Evolutionary conservation across 1,284 basidiomycete species (phyloP).

Genomic region (Ceratobasidium papillatum): DNA sequence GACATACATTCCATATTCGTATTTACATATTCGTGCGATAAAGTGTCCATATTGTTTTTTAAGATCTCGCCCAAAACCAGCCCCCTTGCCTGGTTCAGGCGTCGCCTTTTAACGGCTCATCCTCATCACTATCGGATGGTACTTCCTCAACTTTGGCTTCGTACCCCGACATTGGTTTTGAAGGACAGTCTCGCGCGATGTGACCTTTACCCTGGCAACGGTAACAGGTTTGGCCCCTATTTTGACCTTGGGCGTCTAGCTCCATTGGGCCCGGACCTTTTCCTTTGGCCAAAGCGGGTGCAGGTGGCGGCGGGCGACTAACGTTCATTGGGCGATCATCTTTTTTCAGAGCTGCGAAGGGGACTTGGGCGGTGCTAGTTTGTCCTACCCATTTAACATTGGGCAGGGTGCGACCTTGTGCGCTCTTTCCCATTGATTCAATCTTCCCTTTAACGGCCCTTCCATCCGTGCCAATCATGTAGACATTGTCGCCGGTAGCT

Average conservation of each 20-base stretch:
- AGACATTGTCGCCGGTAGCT: neutral
- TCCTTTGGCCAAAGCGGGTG: neutral
- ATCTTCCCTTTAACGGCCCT: neutral
- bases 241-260: neutral
- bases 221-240: neutral
- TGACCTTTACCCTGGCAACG: neutral
- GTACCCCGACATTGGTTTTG: neutral
- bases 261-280: neutral
- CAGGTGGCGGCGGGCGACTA: neutral
- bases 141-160: neutral
- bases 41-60: neutral
- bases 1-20: neutral
- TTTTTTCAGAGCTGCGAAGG: neutral
- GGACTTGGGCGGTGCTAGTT: neutral
- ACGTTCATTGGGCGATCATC: neutral
- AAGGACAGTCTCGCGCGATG: neutral
- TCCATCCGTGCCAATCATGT: neutral
- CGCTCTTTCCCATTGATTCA: neutral
- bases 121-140: neutral
- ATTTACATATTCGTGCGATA: neutral
- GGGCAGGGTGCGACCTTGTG: neutral
- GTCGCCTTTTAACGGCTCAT: neutral
- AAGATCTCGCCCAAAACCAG: slow-evolving; percentile 2
- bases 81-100: neutral
- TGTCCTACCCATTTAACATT: neutral